Conservation (phyloP, 2,329 filamentous ascomycete genomes). For the Cercospora sp. region DNA sequence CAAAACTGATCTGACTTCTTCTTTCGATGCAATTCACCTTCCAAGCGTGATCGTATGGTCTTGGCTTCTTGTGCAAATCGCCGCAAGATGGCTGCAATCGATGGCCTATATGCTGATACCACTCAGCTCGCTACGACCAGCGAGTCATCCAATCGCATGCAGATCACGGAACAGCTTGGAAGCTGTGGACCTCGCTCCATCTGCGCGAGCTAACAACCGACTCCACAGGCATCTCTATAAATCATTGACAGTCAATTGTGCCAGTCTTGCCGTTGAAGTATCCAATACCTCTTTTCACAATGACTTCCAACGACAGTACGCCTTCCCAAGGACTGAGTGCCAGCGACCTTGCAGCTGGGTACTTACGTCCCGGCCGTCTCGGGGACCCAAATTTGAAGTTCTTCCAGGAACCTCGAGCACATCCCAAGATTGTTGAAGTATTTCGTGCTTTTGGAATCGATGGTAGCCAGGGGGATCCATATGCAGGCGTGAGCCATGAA, state of each 20-base stretch:
- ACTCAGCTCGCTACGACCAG: not conserved
- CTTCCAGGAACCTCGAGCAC: slow-evolving; percentile 31
- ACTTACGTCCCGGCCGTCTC: slow-evolving; percentile 29
- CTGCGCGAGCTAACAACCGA: not conserved
- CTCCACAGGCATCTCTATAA: not conserved
- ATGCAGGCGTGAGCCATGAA: slow-evolving; percentile 20
- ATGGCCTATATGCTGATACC: not conserved
- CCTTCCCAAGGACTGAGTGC: not conserved
- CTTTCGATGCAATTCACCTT: not conserved
- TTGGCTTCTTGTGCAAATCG: not conserved
- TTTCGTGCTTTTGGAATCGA: slow-evolving; percentile 29
- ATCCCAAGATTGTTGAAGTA: slow-evolving; percentile 30
- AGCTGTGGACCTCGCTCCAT: not conserved
- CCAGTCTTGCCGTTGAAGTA: not conserved
- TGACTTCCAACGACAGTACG: not conserved
- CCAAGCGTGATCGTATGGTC: not conserved
- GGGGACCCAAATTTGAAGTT: slow-evolving; percentile 30
- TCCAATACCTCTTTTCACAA: not conserved
- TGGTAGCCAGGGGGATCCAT: slow-evolving; percentile 26
- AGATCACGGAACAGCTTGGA: slow-evolving; percentile 4
- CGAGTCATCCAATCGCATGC: not conserved
- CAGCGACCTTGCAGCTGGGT: slow-evolving; percentile 13
- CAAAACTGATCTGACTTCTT: not conserved
- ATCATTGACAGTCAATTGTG: not conserved
- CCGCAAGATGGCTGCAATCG: not conserved